phyloP scores from a whole-genome alignment of 2,329 filamentous ascomycete genomes.

The Calycina marina region DNA sequence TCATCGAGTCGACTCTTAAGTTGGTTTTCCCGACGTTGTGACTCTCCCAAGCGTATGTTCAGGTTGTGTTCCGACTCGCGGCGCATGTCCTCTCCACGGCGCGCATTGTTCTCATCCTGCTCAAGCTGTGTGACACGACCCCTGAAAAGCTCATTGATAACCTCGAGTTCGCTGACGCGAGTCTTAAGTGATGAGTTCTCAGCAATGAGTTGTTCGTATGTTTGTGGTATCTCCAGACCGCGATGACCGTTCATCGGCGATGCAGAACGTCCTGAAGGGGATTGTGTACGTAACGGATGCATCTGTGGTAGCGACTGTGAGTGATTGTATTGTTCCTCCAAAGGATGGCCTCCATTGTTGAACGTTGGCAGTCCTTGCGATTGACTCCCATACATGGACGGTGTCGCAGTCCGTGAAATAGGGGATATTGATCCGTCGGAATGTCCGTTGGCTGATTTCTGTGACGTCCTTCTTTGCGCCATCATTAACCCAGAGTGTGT shows the following conservation, averaged over 20 bases:
- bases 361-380: conserved; percentile 55
- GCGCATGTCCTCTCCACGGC: conserved; percentile 43
- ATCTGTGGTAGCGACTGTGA: conserved; percentile 35
- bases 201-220: conserved; percentile 65
- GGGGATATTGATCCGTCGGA: conserved; percentile 65
- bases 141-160: conserved; percentile 78
- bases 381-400: conserved; percentile 58
- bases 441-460: conserved; percentile 57
- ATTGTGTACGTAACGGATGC: conserved; percentile 38
- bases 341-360: conserved; percentile 39
- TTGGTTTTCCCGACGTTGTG: conserved; percentile 63
- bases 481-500: conserved; percentile 32
- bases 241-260: conserved; percentile 38
- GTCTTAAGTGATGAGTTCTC: conserved; percentile 85
- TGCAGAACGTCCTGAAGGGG: conserved; percentile 41
- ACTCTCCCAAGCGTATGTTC: conserved; percentile 56
- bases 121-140: conserved; percentile 64
- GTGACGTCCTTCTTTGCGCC: conserved; percentile 49
- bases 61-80: conserved; percentile 39
- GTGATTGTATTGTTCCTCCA: conserved; percentile 54
- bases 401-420: conserved; percentile 65
- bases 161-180: conserved; percentile 82
- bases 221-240: conserved; percentile 55
- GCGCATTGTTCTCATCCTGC: conserved; percentile 54
- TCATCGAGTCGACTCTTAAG: conserved; percentile 74